Base-by-base conservation (phyloP, 768 basidiomycete genomes). In the Exsudoporus frostii region DNA sequence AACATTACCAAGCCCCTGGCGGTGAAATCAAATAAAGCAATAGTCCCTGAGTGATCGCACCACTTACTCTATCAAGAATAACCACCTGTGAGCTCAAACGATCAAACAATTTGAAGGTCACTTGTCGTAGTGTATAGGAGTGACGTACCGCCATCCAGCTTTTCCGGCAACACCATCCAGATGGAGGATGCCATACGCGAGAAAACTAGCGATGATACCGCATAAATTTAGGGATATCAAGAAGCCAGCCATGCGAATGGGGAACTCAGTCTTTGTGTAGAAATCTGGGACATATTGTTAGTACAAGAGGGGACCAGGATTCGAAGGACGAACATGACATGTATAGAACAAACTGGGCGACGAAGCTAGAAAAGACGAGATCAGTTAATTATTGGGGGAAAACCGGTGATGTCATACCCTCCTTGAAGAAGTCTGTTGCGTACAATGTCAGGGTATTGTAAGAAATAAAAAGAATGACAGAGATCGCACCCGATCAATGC, bases 181-280 rank as follows among this genome's bases (percentile, higher is more conserved):
- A 20, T 43, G 58, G 15, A 86, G 69, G 15, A 87, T 80, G 4
- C 84, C 86, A 0, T 81, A 82, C 0, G 83, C 87, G 8, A 88
- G 62, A 65, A 90, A 88, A 2, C 81, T 80, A 45, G 79, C 75
- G n/a, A 82, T 55, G 45, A 88, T 81, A 40, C 77, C 67, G 4
- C 79, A 73, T 1, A 77, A 49, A 48, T 85, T 82, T 63, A 79
- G 79, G 4, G 82, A 81, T 25, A 80, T 73, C 85, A 84, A 89
- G 73, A 88, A 87, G 59, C 77, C 81, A 1, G 83, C 84, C 10
- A 88, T 73, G n/a, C 86, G 78, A 5, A 64, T 46, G 13, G 62
- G 60, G 17, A 86, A 72, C 61, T 83, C 81, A 22, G 67, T 73
- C 62, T 82, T 83, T 11, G 79, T 83, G 61, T 85, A 85, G 47